Evolutionary conservation across 495 filamentous ascomycete species (phyloP), one percentile per base, ranked within the genome.

Genomic region (Beverwykella pulmonaria): DNA sequence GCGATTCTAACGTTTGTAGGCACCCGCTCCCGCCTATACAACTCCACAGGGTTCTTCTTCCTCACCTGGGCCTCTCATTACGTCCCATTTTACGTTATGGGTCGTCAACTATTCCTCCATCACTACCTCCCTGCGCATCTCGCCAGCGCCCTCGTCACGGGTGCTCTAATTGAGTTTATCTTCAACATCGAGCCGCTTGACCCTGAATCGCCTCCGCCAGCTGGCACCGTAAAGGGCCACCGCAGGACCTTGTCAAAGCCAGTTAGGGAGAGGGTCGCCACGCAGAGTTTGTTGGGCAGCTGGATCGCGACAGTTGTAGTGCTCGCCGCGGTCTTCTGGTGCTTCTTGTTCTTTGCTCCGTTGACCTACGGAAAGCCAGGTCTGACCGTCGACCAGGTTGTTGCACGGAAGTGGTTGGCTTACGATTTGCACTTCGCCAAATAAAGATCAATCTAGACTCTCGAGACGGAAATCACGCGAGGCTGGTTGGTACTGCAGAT

Each of bases 371-470:
- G 94, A 23, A 92, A 89, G 61, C 94, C 94, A 1, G 95, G 94
- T n/a, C 83, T 98, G 77, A 87, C 80, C 62, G 88, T 93, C 10
- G 87, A 88, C 10, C 82, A 91, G 71, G 92, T 98, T 46, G 75
- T 88, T 58, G 86, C 90, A 53, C 86, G 94, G 77, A 96, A 96
- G 80, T 98, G 92, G 94, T 81, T 98, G 73, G 88, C 89, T 50
- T 98, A 98, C 76, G 94, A 98, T 78, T 83, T 98, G 76, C 94
- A 98, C 81, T 98, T 98, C 80, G 94, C 94, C 39, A 98, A 98
- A 85, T 98, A 90, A n/a, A 3, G 8, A 12, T 2, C 8, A n/a
- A 3, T n/a, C 39, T n/a, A 44, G 8, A 12, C 15, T 44, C 39
- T n/a, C 8, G 15, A 44, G 17, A 3, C 6, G 17, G 2, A 14